Evolutionary conservation across 352 stramenopile genomes (phyloP), one percentile per base, ranked within the genome.

Genomic region (Plasmopara viticola): DNA sequence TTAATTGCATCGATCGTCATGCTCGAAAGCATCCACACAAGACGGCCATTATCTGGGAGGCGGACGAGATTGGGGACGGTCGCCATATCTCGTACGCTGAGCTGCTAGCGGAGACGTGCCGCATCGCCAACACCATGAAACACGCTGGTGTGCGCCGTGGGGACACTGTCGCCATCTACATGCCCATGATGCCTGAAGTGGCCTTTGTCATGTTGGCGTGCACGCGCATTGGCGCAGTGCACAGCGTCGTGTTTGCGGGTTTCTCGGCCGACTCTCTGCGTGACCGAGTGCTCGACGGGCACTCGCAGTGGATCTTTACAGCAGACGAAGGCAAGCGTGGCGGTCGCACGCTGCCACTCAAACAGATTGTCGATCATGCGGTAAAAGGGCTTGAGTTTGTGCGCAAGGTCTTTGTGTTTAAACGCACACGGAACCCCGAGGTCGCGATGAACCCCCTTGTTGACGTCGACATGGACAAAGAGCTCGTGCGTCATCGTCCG

Each of bases 141-240:
- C 65, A 81, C 14, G 68, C 75, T 13, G 95, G 95, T 34, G 68
- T 91, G n/a, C 69, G 70, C 48, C 84, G 97, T 62, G 95, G 95
- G 5, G 95, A 98, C 76, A 87, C 94, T 9, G 96, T 98, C 4
- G 97, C 94, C 14, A 86, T 98, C 31, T 99, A 99, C 79, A 98
- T 99, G 96, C 97, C 97, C 31, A 99, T 99, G 96, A 97, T 99
- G 45, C 95, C 95, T 7, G 95, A 99, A 67, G 73, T 95, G 6
- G 91, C 90, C n/a, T 97, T 98, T 64, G 94, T 93, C 29, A 98
- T 99, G 96, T 74, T 99, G 20, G 96, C 97, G 0, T 99, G 96
- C 60, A 89, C 94, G 7, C 88, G 97, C 31, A 98, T 99, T 56
- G 97, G 97, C 25, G 96, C 95, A 9, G 78, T 98, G 5, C 96